Evolutionary conservation across 176 grass and related monocot species (phyloP).

Genomic region (Phoenix dactylifera): DNA sequence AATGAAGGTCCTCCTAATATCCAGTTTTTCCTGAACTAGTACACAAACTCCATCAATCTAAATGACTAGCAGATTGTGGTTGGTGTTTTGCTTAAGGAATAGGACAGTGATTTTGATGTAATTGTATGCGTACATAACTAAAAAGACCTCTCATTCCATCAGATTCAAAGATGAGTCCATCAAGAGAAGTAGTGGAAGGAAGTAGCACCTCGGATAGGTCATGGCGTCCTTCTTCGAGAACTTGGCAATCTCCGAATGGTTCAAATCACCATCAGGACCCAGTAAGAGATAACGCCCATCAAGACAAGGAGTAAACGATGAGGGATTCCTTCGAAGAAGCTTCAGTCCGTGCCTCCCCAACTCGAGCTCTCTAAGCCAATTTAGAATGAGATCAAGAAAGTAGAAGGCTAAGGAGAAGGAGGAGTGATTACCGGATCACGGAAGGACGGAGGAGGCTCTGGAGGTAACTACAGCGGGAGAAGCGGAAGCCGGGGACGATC

Average conservation of each 20-base stretch:
- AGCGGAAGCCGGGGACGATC: conserved; percentile 75
- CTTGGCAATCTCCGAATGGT: conserved; percentile 74
- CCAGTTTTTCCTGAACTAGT: no score
- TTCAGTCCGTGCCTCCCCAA: conserved; percentile 83
- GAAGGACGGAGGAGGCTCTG: conserved; percentile 81
- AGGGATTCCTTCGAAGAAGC: conserved; percentile 66
- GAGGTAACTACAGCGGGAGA: conserved; percentile 92
- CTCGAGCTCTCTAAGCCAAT: conserved; percentile 55
- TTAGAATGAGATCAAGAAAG: background rate
- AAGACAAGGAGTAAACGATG: conserved; percentile 81
- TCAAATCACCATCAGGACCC: conserved; percentile 61
- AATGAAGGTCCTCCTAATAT: no score
- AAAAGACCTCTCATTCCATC: no score
- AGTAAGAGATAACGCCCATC: conserved; percentile 72
- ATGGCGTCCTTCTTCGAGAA: conserved; percentile 79
- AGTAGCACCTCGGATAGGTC: conserved; percentile 56
- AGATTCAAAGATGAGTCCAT: no score
- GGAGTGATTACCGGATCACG: conserved; percentile 28
- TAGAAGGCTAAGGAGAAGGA: background rate
- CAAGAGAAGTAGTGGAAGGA: background rate
- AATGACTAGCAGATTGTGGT: no score
- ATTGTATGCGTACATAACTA: no score
- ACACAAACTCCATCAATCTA: no score
- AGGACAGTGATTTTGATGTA: no score
- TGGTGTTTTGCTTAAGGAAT: no score